Evolutionary conservation across 441 rosid genomes (phyloP).

Genomic region (Jatropha multifida): DNA sequence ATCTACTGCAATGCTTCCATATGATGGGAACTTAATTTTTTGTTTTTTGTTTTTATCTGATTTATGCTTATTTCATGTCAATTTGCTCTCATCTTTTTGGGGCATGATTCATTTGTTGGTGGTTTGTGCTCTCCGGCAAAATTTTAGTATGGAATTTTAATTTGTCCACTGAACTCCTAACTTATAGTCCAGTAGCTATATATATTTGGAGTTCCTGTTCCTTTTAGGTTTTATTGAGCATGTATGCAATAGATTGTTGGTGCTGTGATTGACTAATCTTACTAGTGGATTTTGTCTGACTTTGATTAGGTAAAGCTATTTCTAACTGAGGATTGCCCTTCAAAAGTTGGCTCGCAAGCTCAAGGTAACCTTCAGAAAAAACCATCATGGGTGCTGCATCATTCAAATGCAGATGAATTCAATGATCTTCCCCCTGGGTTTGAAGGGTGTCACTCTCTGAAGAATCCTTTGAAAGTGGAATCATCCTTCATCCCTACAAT

Average conservation of each 20-base stretch:
- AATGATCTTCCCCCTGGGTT: conserved; percentile 46
- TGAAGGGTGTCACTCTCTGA: conserved; percentile 27
- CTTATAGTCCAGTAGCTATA: too few species aligned
- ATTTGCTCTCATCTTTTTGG: too few species aligned
- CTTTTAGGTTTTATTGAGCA: too few species aligned
- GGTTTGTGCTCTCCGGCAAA: neutral
- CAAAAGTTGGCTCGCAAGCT: conserved; percentile 36
- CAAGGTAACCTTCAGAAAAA: conserved; percentile 27
- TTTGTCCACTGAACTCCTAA: too few species aligned
- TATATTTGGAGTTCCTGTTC: too few species aligned
- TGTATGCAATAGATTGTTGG: neutral
- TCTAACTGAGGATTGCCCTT: conserved; percentile 45
- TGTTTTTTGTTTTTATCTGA: too few species aligned
- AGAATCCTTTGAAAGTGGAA: conserved; percentile 12
- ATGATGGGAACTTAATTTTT: too few species aligned
- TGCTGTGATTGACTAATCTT: neutral
- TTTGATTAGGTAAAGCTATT: conserved; percentile 45
- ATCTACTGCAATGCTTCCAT: too few species aligned
- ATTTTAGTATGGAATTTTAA: neutral
- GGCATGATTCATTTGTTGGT: too few species aligned
- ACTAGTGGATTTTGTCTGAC: conserved; percentile 7
- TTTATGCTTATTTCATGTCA: too few species aligned
- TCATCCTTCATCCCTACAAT: conserved; percentile 30
- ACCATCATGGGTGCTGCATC: conserved; percentile 14
- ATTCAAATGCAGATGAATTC: conserved; percentile 11